These are phyloP conservation scores for Mycena polygramma DNA, from an alignment of 768 basidiomycete genomes.

Conservation along the genomic window DNA sequence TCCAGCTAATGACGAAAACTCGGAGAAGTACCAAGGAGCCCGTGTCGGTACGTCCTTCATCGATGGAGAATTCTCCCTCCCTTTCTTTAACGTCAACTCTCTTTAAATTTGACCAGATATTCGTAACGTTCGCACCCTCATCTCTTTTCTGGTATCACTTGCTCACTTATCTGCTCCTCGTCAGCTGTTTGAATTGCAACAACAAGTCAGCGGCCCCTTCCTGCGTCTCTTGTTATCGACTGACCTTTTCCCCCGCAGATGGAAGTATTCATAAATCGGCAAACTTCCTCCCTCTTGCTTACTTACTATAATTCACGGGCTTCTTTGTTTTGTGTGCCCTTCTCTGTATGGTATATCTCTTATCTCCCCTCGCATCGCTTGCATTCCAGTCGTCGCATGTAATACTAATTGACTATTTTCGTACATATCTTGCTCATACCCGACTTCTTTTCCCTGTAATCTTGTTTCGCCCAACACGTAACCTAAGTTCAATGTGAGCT, in stretches of 20 bases:
- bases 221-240: background rate
- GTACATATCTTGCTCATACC: constrained; percentile 2
- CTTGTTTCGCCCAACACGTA: too few relatives aligned
- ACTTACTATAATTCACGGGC: background rate
- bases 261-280: constrained; percentile 70
- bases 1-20: constrained; percentile 97
- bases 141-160: constrained; percentile 2
- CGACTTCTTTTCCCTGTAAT: background rate
- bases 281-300: background rate
- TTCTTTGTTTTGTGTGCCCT: background rate
- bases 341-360: constrained; percentile 11
- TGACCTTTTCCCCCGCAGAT: constrained; percentile 50
- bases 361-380: background rate
- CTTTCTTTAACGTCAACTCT: constrained; percentile 10
- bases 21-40: constrained; percentile 99
- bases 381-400: constrained; percentile 2
- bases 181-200: constrained; percentile 76
- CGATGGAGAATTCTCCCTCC: background rate
- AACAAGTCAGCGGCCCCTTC: constrained; percentile 54
- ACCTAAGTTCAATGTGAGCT: too few relatives aligned
- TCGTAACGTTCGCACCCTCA: constrained; percentile 75
- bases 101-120: constrained; percentile 75
- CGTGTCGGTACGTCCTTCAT: constrained; percentile 81
- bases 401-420: background rate
- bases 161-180: too few relatives aligned